Conservation (phyloP, 768 basidiomycete genomes). For the Serendipita indica region DNA sequence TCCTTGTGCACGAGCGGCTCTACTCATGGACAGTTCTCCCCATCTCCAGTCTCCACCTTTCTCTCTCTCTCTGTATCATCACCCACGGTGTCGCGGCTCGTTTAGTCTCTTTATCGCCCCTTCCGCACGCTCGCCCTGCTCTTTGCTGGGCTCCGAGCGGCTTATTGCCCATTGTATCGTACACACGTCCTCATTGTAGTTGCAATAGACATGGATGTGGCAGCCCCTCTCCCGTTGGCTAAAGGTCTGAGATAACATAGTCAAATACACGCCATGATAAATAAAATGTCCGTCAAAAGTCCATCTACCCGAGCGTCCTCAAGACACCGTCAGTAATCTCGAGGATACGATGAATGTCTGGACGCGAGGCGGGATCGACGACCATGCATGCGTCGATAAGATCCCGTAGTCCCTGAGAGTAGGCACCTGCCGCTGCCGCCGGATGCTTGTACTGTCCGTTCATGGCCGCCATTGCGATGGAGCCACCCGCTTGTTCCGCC, state of each 20-base stretch:
- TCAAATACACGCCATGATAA: neutral
- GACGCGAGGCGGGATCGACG: constrained; percentile 65
- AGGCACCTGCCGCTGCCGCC: constrained; percentile 38
- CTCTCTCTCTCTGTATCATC: neutral
- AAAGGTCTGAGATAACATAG: neutral
- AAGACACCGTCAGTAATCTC: constrained; percentile 47
- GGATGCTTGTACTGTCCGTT: constrained; percentile 91
- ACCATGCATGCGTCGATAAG: constrained; percentile 78
- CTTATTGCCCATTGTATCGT: neutral
- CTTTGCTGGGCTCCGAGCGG: neutral
- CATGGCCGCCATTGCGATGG: constrained; percentile 93
- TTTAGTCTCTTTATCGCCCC: neutral
- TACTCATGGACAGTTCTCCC: neutral
- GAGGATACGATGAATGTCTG: constrained; percentile 71
- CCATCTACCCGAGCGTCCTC: constrained; percentile 37
- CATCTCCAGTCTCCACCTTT: neutral
- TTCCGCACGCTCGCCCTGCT: constrained; percentile 3
- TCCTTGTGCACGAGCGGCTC: too few species aligned
- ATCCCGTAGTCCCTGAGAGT: constrained; percentile 67
- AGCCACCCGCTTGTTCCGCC: constrained; percentile 80
- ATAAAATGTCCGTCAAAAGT: constrained; percentile 6
- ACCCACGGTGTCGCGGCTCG: neutral
- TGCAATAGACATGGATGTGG: constrained; percentile 4
- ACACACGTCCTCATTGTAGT: neutral
- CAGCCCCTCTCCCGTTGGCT: neutral